These are phyloP conservation scores for Mycotypha africana DNA, from an alignment of 371 early-diverging fungal species.

Conservation along the genomic window DNA sequence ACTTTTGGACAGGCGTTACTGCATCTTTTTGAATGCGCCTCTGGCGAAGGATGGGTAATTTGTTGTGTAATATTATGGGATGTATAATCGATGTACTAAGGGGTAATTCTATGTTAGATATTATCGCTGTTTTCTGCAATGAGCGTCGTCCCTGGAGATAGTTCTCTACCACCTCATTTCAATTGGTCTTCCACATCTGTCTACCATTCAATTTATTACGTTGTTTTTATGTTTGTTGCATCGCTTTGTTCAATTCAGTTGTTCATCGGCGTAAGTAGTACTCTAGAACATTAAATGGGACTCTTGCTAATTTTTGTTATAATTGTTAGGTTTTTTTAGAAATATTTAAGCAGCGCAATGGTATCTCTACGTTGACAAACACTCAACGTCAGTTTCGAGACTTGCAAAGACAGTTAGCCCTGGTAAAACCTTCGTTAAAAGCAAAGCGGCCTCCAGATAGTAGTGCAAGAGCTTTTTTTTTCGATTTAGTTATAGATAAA, in stretches of 20 bases:
- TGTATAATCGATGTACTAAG: no score
- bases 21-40: constrained; percentile 48
- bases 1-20: constrained; percentile 36
- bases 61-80: no score
- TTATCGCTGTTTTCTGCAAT: constrained; percentile 33
- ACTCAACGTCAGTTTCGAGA: constrained; percentile 49
- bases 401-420: constrained; percentile 40
- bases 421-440: constrained; percentile 40
- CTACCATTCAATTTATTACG: constrained; percentile 41
- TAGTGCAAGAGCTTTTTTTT: constrained; percentile 32
- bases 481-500: constrained; percentile 42
- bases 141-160: constrained; percentile 21
- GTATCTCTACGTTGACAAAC: constrained; percentile 43
- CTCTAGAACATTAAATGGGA: background rate
- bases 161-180: constrained; percentile 34
- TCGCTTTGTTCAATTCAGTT: constrained; percentile 50
- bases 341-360: constrained; percentile 46
- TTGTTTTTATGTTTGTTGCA: constrained; percentile 50
- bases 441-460: constrained; percentile 28
- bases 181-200: constrained; percentile 28
- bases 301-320: no score
- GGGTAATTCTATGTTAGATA: constrained; percentile 10
- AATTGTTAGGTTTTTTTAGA: constrained; percentile 43
- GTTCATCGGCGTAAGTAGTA: constrained; percentile 42
- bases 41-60: constrained; percentile 53